Percentiles rank a stretch among this genome's conserved stretches.
These are phyloP conservation scores for Macrocystidia cucumis DNA, from an alignment of 1,284 basidiomycete species.

Conservation along the genomic window DNA sequence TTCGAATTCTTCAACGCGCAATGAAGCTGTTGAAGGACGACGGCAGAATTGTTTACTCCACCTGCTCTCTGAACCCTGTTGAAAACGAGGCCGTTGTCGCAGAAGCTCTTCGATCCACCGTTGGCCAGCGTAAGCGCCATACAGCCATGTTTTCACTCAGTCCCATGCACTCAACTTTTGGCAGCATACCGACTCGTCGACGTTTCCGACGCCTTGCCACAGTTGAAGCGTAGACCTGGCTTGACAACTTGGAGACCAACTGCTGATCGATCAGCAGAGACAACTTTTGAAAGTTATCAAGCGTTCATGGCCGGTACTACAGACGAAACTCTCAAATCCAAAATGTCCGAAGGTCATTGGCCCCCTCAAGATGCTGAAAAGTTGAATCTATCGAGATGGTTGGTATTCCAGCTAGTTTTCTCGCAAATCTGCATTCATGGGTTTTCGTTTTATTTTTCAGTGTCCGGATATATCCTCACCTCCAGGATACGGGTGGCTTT, in stretches of 20 bases:
- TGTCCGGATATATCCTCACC: slow-evolving; percentile 87
- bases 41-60: slow-evolving; percentile 95
- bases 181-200: slow-evolving; percentile 80
- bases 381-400: slow-evolving; percentile 70
- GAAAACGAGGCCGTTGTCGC: slow-evolving; percentile 98
- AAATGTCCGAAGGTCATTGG: slow-evolving; percentile 72
- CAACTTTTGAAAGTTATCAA: slow-evolving; percentile 45
- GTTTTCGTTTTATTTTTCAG: slow-evolving; percentile 30
- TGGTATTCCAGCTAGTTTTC: too few relatives aligned
- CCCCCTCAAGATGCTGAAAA: slow-evolving; percentile 60
- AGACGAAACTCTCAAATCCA: slow-evolving; percentile 42
- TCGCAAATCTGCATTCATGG: neutral
- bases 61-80: slow-evolving; percentile 94
- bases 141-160: neutral
- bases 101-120: slow-evolving; percentile 67
- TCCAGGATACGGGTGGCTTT: slow-evolving; percentile 97
- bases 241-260: slow-evolving; percentile 72
- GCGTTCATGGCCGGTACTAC: slow-evolving; percentile 44
- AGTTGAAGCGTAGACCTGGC: slow-evolving; percentile 71
- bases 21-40: slow-evolving; percentile 86
- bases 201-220: slow-evolving; percentile 64
- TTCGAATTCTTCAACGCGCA: slow-evolving; percentile 87
- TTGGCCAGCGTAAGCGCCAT: slow-evolving; percentile 42
- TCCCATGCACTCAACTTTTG: neutral
- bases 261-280: slow-evolving; percentile 34